Percentiles rank a stretch among this genome's conserved stretches.
phyloP scores from a whole-genome alignment of 495 filamentous ascomycete genomes.

The Entonaema liquescens region DNA sequence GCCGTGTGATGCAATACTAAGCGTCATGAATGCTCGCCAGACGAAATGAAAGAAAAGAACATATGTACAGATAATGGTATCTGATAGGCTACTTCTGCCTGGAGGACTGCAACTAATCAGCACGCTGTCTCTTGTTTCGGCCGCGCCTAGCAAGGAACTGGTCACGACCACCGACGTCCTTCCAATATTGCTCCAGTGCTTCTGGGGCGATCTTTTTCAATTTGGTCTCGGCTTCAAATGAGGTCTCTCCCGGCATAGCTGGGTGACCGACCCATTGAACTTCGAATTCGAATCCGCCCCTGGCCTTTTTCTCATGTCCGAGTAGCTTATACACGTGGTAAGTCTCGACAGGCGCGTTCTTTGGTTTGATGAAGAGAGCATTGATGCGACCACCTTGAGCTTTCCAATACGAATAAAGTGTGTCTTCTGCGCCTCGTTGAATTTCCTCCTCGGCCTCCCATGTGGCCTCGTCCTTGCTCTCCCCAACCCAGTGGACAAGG shows the following conservation, averaged over 20 bases:
- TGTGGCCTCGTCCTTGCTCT: slow-evolving; percentile 37
- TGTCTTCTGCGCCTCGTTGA: slow-evolving; percentile 40
- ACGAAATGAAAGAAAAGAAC: slow-evolving; percentile 3
- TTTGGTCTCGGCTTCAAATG: slow-evolving; percentile 41
- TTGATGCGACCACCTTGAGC: slow-evolving; percentile 42
- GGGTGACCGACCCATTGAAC: slow-evolving; percentile 47
- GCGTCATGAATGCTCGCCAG: slow-evolving; percentile 7
- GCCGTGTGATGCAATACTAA: slow-evolving; percentile 28
- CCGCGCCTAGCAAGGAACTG: slow-evolving; percentile 38
- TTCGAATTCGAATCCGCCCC: slow-evolving; percentile 46
- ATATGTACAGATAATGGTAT: not conserved
- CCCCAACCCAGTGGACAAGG: slow-evolving; percentile 41
- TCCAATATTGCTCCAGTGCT: slow-evolving; percentile 38
- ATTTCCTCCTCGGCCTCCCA: slow-evolving; percentile 46
- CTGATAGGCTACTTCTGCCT: not conserved
- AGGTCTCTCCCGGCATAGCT: slow-evolving; percentile 37
- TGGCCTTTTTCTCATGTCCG: slow-evolving; percentile 33
- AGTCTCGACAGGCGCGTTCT: slow-evolving; percentile 37
- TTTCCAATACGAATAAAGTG: slow-evolving; percentile 43
- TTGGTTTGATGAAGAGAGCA: slow-evolving; percentile 43
- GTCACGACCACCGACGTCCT: slow-evolving; percentile 39
- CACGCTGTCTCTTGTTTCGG: slow-evolving; percentile 35
- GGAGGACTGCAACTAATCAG: slow-evolving; percentile 3
- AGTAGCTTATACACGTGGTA: slow-evolving; percentile 43
- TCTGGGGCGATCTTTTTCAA: slow-evolving; percentile 38